Conservation (phyloP, 2,329 filamentous ascomycete species). For the Basipetospora chlamydospora region DNA sequence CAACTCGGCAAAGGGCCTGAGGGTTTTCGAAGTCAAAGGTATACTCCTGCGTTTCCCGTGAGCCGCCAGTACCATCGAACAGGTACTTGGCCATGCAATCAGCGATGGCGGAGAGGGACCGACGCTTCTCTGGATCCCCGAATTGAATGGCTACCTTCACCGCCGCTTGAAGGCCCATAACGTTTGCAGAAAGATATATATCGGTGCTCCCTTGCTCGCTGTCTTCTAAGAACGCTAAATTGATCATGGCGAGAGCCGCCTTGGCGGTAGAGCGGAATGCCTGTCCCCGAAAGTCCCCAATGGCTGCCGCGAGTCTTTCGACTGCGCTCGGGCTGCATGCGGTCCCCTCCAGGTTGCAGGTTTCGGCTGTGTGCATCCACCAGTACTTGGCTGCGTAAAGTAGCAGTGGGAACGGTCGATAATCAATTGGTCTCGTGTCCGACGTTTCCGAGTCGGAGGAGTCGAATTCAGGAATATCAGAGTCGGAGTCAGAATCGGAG, state of each 20-base stretch:
- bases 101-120: no score
- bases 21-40: no score
- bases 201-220: not conserved
- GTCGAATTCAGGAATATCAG: not conserved
- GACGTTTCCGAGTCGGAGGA: not conserved
- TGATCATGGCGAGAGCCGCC: not conserved
- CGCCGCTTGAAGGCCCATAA: not conserved
- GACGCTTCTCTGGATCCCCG: not conserved
- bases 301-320: not conserved
- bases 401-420: not conserved
- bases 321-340: not conserved
- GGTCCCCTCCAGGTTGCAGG: not conserved
- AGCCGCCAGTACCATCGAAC: no score
- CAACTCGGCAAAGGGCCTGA: no score
- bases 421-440: not conserved
- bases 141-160: not conserved
- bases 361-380: no score
- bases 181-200: not conserved
- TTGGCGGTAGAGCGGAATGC: not conserved
- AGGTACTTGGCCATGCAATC: no score
- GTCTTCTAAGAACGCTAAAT: not conserved
- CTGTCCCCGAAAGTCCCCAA: not conserved
- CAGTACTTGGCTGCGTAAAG: no score
- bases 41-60: no score
- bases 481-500: not conserved